These are phyloP conservation scores for Verticillium nonalfalfae DNA, from an alignment of 2,329 filamentous ascomycete species.

Conservation along the genomic window DNA sequence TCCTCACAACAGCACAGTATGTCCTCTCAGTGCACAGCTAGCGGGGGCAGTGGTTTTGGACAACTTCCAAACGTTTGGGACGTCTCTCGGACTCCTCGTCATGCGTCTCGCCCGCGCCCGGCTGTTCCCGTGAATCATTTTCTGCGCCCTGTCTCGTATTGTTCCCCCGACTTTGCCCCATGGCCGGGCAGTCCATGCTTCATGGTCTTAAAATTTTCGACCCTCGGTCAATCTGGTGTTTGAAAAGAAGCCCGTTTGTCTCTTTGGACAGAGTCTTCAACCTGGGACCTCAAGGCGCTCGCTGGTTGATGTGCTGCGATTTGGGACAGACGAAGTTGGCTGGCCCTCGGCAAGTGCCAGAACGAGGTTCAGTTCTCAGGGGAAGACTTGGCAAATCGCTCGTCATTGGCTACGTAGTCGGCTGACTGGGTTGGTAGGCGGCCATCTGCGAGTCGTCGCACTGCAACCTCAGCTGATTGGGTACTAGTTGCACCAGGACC, in stretches of 20 bases:
- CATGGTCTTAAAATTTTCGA: not conserved
- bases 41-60: not conserved
- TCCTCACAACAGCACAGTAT: not conserved
- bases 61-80: not conserved
- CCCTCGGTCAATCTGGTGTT: no score
- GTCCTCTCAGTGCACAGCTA: not conserved
- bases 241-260: no score
- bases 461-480: not conserved
- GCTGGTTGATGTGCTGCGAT: not conserved
- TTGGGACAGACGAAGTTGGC: not conserved
- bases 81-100: not conserved
- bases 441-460: not conserved
- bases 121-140: not conserved
- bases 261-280: not conserved
- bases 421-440: not conserved
- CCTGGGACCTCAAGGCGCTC: not conserved
- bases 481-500: not conserved
- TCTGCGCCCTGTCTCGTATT: not conserved
- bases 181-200: not conserved
- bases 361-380: not conserved
- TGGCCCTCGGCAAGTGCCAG: not conserved
- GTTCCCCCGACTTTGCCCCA: not conserved
- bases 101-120: not conserved
- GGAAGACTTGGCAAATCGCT: not conserved
- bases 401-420: not conserved